phyloP scores from a whole-genome alignment of 2,329 filamentous ascomycete species.

The Neonectria hederae region DNA sequence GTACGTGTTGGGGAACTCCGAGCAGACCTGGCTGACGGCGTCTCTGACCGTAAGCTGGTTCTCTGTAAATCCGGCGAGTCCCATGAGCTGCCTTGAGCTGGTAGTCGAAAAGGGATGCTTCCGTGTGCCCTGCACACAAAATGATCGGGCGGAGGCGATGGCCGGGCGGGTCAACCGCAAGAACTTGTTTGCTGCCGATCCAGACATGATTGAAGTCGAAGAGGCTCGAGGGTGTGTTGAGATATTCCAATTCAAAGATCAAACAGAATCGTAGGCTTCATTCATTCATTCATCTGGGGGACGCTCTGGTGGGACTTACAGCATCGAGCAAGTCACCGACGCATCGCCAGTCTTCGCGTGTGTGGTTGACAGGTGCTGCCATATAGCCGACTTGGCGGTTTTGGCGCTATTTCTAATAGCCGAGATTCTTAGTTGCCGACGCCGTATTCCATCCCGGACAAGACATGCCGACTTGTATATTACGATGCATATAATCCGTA shows the following conservation, averaged over 20 bases:
- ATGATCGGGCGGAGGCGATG: neutral
- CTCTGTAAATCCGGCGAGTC: conserved; percentile 75
- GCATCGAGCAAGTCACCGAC: conserved; percentile 7
- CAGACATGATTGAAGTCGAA: conserved; percentile 24
- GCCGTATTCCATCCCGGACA: neutral
- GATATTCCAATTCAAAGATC: neutral
- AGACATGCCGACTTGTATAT: neutral
- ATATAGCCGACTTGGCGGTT: conserved; percentile 22
- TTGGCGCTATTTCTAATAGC: conserved; percentile 9
- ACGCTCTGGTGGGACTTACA: conserved; percentile 10
- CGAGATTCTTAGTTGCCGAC: conserved; percentile 4
- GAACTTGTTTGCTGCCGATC: conserved; percentile 16
- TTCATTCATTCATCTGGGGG: conserved; percentile 20
- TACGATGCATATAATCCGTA: neutral
- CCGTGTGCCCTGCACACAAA: neutral
- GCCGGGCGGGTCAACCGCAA: conserved; percentile 25
- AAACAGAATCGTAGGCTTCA: conserved; percentile 13
- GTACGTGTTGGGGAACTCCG: conserved; percentile 77
- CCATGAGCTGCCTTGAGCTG: conserved; percentile 65
- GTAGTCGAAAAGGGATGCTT: conserved; percentile 50
- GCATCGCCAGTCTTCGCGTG: neutral
- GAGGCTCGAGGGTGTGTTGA: neutral
- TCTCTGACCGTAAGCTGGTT: conserved; percentile 78
- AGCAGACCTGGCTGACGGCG: conserved; percentile 73
- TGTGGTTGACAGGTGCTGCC: neutral